Percentiles rank a stretch among this genome's conserved stretches.
These are phyloP conservation scores for Penicillium crystallinum DNA, from an alignment of 495 filamentous ascomycete species.

Conservation along the genomic window DNA sequence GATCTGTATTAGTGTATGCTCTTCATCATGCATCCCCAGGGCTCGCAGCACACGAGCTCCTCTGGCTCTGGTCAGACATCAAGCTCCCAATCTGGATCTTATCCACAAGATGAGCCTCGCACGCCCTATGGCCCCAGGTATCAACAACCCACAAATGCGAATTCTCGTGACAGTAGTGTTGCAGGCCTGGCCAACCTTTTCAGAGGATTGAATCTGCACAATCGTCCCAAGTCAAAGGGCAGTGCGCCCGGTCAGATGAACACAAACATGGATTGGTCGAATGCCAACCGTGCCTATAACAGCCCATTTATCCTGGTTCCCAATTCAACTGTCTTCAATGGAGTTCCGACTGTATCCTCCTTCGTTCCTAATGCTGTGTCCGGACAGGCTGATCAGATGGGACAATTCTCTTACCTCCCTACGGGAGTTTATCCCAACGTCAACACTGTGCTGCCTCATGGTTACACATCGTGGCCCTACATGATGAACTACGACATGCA, in stretches of 20 bases:
- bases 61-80: slow-evolving; percentile 27
- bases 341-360: slow-evolving; percentile 22
- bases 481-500: slow-evolving; percentile 24
- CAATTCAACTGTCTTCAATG: slow-evolving; percentile 22
- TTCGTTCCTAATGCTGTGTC: slow-evolving; percentile 17
- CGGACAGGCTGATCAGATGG: slow-evolving; percentile 25
- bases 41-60: slow-evolving; percentile 24
- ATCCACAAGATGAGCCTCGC: slow-evolving; percentile 20
- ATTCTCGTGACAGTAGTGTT: slow-evolving; percentile 13
- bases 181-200: slow-evolving; percentile 18
- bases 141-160: slow-evolving; percentile 3
- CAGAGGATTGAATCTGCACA: slow-evolving; percentile 22
- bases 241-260: slow-evolving; percentile 21
- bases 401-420: slow-evolving; percentile 28
- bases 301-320: slow-evolving; percentile 30
- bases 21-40: slow-evolving; percentile 35
- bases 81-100: slow-evolving; percentile 19
- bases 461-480: slow-evolving; percentile 27
- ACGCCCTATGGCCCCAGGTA: slow-evolving; percentile 27
- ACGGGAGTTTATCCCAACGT: slow-evolving; percentile 22
- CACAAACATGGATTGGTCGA: slow-evolving; percentile 27
- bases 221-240: slow-evolving; percentile 23
- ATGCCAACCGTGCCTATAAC: slow-evolving; percentile 23
- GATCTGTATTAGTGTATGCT: not conserved
- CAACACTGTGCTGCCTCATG: slow-evolving; percentile 19